Conservation (phyloP, 139 green algal genomes). For the Chlamydomonas sp. region DNA sequence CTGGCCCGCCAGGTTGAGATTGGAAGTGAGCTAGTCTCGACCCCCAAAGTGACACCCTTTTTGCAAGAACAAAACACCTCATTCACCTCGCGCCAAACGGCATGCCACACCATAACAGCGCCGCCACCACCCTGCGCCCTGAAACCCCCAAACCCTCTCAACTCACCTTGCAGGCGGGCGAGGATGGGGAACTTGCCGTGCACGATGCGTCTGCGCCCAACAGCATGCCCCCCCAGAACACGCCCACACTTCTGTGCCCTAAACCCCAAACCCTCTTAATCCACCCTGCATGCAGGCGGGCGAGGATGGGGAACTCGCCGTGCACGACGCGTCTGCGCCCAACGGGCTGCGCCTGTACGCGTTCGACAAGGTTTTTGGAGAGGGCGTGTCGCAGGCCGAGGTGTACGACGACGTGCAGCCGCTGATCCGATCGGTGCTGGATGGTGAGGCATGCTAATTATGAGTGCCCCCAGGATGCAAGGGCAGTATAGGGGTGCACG, state of each 20-base stretch:
- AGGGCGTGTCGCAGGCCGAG: constrained; percentile 53
- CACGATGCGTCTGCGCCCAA: constrained; percentile 25
- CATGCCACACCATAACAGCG: too few species aligned
- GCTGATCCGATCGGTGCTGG: constrained; percentile 80
- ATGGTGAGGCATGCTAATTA: constrained; percentile 51
- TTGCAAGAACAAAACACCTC: too few species aligned
- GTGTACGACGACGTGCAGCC: constrained; percentile 82
- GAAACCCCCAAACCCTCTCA: not conserved
- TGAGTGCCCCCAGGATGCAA: not conserved
- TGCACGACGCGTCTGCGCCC: constrained; percentile 24
- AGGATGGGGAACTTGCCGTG: constrained; percentile 29
- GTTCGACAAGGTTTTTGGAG: constrained; percentile 76
- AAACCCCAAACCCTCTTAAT: not conserved
- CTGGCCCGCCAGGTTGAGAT: too few species aligned
- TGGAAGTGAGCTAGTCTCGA: too few species aligned
- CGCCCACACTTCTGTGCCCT: too few species aligned
- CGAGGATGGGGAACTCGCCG: constrained; percentile 25
- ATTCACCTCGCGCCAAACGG: too few species aligned
- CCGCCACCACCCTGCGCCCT: too few species aligned
- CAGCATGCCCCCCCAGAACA: too few species aligned
- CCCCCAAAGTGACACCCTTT: too few species aligned
- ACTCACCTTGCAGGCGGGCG: not conserved
- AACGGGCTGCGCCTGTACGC: constrained; percentile 65
- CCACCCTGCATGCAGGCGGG: constrained; percentile 5
- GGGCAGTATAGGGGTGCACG: too few species aligned